phyloP scores from a whole-genome alignment of 768 basidiomycete genomes.

The Cantharellus cinnabarinus region DNA sequence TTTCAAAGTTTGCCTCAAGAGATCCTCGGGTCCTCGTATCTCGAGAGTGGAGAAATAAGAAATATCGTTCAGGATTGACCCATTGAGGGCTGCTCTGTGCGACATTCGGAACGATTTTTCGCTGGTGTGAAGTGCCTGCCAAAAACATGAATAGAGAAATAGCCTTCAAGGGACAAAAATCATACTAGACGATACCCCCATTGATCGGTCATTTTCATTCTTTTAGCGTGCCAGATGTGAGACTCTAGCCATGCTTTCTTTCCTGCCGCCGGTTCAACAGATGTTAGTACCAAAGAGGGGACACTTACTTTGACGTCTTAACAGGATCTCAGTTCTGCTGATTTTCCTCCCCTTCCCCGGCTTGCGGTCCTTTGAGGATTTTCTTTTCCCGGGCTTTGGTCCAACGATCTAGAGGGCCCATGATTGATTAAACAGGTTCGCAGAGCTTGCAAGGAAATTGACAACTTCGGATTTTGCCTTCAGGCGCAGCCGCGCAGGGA shows the following conservation, averaged over 20 bases:
- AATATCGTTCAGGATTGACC: conserved; percentile 74
- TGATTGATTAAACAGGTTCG: not conserved
- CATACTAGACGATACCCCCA: conserved; percentile 81
- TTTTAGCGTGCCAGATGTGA: conserved; percentile 92
- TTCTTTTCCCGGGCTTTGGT: conserved; percentile 21
- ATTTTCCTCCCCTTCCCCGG: conserved; percentile 39
- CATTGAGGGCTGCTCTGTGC: conserved; percentile 69
- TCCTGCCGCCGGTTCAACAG: conserved; percentile 16
- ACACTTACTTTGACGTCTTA: conserved; percentile 50
- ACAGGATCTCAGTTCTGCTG: conserved; percentile 37
- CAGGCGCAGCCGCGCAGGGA: conserved; percentile 63
- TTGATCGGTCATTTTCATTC: conserved; percentile 82
- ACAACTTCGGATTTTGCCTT: conserved; percentile 68
- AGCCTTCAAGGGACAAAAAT: not conserved
- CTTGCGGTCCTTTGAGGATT: conserved; percentile 26
- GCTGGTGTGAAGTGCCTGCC: conserved; percentile 63
- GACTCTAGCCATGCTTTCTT: conserved; percentile 89
- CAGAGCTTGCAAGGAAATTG: not conserved
- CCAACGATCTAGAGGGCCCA: conserved; percentile 27
- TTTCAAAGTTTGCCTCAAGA: conserved; percentile 33
- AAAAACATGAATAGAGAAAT: not conserved
- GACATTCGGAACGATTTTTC: conserved; percentile 86
- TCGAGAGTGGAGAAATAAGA: conserved; percentile 68
- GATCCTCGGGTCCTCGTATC: conserved; percentile 38
- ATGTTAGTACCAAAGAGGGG: not conserved